Conservation (phyloP, 257 asterid species). For the Przewalskia tangutica region DNA sequence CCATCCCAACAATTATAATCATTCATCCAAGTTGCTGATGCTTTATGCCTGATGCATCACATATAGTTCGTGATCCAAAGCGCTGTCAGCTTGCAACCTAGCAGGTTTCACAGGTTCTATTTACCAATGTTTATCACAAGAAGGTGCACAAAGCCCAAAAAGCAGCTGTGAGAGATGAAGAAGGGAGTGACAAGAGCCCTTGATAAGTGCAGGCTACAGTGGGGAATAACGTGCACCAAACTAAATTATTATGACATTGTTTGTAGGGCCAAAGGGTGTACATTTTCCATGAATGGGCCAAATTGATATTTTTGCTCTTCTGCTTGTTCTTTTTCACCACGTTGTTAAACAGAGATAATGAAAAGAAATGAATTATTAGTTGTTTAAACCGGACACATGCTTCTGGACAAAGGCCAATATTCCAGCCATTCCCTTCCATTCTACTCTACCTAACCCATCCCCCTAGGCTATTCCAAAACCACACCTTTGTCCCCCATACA, state of each 20-base stretch:
- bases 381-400: conserved; percentile 44
- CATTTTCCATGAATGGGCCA: conserved; percentile 21
- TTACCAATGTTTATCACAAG: not conserved
- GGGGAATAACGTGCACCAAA: conserved; percentile 5
- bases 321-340: conserved; percentile 39
- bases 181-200: conserved; percentile 13
- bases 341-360: conserved; percentile 16
- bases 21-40: not conserved
- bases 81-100: not conserved
- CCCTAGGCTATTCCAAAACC: conserved; percentile 10
- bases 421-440: conserved; percentile 51
- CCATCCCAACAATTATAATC: not conserved
- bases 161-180: not conserved
- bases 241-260: not conserved
- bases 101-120: not conserved
- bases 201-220: conserved; percentile 9
- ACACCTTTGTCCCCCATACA: not conserved
- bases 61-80: not conserved
- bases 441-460: conserved; percentile 45
- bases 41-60: not conserved
- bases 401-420: conserved; percentile 69
- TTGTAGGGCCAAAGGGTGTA: conserved; percentile 3
- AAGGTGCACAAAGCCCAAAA: conserved; percentile 1
- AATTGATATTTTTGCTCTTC: conserved; percentile 28
- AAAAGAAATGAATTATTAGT: conserved; percentile 19